A percentile compares a stretch with the other conserved stretches of the same genome.
Evolutionary conservation across 257 asterid genomes (phyloP).

Genomic region (Verbascum thapsus): DNA sequence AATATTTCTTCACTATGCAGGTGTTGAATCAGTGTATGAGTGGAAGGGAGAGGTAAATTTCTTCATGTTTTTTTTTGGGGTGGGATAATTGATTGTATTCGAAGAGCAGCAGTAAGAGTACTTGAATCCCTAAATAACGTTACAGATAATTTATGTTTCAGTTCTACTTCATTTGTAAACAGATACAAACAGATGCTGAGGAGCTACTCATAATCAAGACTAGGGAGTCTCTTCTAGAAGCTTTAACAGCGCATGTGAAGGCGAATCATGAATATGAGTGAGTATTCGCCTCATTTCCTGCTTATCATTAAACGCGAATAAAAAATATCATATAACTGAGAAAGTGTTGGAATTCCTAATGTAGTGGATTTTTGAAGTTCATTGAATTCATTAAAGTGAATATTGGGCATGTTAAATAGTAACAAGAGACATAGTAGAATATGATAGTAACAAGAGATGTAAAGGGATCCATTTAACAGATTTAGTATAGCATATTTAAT

Average conservation of each 20-base stretch:
- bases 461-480: not conserved
- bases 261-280: constrained; percentile 94
- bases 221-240: constrained; percentile 82
- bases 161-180: constrained; percentile 22
- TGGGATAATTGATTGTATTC: not conserved
- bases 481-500: too few relatives aligned
- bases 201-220: constrained; percentile 96
- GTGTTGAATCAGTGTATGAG: constrained; percentile 83
- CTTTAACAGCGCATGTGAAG: constrained; percentile 82
- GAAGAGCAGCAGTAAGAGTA: not conserved
- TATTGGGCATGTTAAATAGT: not conserved
- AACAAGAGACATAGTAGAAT: too few relatives aligned
- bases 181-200: constrained; percentile 90
- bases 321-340: not conserved
- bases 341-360: not conserved
- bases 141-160: not conserved
- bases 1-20: constrained; percentile 43
- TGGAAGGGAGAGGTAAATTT: constrained; percentile 89
- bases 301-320: not conserved
- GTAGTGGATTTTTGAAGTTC: not conserved
- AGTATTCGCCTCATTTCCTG: constrained; percentile 32
- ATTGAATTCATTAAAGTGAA: not conserved
- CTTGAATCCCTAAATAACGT: not conserved
- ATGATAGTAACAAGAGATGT: not conserved
- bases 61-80: not conserved